Evolutionary conservation across 305 asterid genomes (phyloP), one percentile per base, ranked within the genome.

Genomic region (Fraxinus sp.): DNA sequence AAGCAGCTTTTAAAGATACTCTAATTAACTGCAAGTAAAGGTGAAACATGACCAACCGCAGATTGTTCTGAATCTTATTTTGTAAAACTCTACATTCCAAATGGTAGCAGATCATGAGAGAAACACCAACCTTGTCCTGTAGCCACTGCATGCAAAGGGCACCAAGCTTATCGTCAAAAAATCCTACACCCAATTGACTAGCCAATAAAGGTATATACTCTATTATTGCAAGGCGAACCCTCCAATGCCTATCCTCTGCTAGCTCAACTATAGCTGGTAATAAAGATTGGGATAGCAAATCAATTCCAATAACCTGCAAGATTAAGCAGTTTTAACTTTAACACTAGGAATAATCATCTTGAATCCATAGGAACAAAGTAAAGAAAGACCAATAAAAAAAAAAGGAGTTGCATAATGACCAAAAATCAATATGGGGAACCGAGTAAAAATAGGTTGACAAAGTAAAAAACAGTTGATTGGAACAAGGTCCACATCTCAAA

Each of bases 81-180:
- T 11, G 9, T 11, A 66, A 13, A 26, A 68, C 37, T 26, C 74
- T 11, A 68, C 3, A 28, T 35, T 68, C 75, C 75, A 68, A 64
- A 6, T 66, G 36, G 41, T 16, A 55, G 80, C 18, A 74, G 26
- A 41, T 79, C 64, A 41, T 7, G 35, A 24, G 70, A 59, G 32
- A 78, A 36, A 52, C 78, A 87, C 89, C 52, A 85, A 94, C 97
- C 97, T 94, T 94, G 88, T 94, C 98, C 87, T 93, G 98, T 81
- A 95, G 88, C 98, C 98, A 92, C 87, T 93, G 97, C 97, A 93
- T 94, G 90, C 98, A 94, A 68, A 94, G 97, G 74, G 97, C 97
- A 79, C 98, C 98, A 24, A 95, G 92, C 89, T 95, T 95, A 81
- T 95, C 96, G 79, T 93, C 97, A 36, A 95, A 95, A 89, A 95